Percentiles rank a stretch among this genome's conserved stretches.
These are phyloP conservation scores for Solanum bulbocastanum DNA, from an alignment of 257 asterid species.

Conservation along the genomic window DNA sequence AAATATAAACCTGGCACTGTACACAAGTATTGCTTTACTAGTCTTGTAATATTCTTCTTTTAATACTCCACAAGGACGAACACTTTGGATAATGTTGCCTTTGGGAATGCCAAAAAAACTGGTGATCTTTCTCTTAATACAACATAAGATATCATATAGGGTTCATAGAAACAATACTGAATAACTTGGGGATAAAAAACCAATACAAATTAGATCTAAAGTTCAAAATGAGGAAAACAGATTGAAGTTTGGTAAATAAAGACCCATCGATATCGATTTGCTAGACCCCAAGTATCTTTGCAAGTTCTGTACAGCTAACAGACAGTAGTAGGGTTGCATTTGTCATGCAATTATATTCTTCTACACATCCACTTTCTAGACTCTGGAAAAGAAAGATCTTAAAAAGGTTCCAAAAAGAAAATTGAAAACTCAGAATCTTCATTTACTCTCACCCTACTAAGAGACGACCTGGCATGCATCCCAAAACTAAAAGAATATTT, in stretches of 20 bases:
- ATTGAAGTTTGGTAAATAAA: not conserved
- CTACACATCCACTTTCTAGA: not conserved
- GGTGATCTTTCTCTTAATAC: not conserved
- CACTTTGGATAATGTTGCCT: too few species aligned
- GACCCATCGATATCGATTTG: not conserved
- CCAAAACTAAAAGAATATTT: not conserved
- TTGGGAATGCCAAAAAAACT: not conserved
- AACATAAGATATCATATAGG: not conserved
- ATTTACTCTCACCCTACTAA: not conserved
- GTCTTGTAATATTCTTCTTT: not conserved
- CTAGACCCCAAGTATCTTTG: not conserved
- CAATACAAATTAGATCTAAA: not conserved
- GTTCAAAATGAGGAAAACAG: not conserved
- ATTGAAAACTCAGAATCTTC: not conserved
- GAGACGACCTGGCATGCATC: not conserved
- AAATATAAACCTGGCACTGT: not conserved
- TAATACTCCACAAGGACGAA: not conserved
- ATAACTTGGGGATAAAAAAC: not conserved
- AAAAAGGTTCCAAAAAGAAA: not conserved
- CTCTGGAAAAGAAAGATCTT: not conserved
- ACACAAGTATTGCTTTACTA: not conserved
- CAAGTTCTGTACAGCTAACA: not conserved
- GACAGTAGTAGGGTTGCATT: not conserved
- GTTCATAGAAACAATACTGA: not conserved
- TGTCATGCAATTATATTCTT: not conserved